Percentiles rank a stretch among this genome's conserved stretches.
phyloP scores from a whole-genome alignment of 768 basidiomycete species.

The Kwoniella bestiolae region DNA sequence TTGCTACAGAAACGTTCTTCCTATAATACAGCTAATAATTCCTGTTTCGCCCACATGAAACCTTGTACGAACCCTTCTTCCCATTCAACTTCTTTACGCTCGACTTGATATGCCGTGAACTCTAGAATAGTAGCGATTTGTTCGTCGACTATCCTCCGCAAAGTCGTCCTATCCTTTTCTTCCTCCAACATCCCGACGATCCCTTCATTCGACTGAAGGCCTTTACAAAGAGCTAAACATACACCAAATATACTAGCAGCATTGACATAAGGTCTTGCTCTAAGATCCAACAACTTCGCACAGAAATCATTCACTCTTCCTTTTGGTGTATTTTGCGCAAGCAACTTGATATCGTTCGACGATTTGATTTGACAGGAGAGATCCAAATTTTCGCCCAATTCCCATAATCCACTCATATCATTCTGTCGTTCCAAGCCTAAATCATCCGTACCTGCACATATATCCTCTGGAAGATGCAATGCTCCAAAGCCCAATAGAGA shows the following conservation, averaged over 20 bases:
- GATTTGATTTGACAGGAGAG: not conserved
- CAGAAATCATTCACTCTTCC: slow-evolving; percentile 3
- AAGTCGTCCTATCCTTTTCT: not conserved
- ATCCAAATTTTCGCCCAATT: slow-evolving; percentile 11
- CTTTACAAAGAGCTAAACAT: not conserved
- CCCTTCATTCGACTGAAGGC: not conserved
- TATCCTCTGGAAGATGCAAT: slow-evolving; percentile 36
- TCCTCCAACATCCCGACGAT: not conserved
- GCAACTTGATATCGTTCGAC: no score
- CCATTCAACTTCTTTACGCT: not conserved
- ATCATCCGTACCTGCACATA: slow-evolving; percentile 48
- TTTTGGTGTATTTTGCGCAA: no score
- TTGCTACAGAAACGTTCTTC: no score
- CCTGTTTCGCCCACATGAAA: not conserved
- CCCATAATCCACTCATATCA: slow-evolving; percentile 17
- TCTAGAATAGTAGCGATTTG: slow-evolving; percentile 2
- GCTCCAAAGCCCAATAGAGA: slow-evolving; percentile 43
- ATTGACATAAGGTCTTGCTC: slow-evolving; percentile 21
- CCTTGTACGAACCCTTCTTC: not conserved
- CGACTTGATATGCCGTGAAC: not conserved
- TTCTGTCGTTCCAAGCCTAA: not conserved
- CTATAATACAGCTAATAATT: not conserved
- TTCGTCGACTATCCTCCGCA: not conserved
- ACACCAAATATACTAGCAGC: not conserved
- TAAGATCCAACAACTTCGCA: slow-evolving; percentile 10